Evolutionary conservation across 805 yeast genomes (phyloP), one percentile per base, ranked within the genome.

Genomic region (Wickerhamomyces tratensis): DNA sequence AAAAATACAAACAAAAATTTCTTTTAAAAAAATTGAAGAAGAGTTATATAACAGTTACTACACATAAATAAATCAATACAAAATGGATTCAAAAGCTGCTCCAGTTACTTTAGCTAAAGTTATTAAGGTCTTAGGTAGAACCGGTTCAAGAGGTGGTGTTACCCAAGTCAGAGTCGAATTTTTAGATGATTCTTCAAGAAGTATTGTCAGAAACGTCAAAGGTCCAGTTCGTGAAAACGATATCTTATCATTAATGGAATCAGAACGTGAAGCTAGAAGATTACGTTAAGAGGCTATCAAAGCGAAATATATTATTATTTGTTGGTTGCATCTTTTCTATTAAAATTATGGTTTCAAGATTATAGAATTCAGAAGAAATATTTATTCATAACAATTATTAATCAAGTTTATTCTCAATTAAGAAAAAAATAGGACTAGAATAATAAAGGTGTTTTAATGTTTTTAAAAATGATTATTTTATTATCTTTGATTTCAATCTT

Each of bases 121-220:
- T 69, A 87, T 87, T 76, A 93, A 91, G 80, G 98, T 91, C 72
- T 82, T 91, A 75, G 98, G 98, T 73, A 91, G 98, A 78, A 91
- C 98, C 83, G 98, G 98, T 72, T 91, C 98, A 72, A 91, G 98
- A 79, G 98, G 98, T 85, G 96, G 96, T 80, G 96, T 86, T 74
- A 86, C 95, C 76, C 96, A 86, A 76, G 96, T 87, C 74, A 86
- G 96, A 74, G 96, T 86, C 67, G 95, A 86, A 75, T 87, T 86
- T 82, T 77, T 86, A 69, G 96, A 87, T 67, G 96, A 87, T 71
- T 77, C 89, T 66, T 77, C 93, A 73, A 85, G 96, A 80, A 83
- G 93, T 67, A 86, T 86, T 64, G 94, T 86, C 79, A 86, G 96
- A 82, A 86, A 86, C 82, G 96, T 86, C 72, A 86, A 86, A 74